Evolutionary conservation across 768 basidiomycete genomes (phyloP), one percentile per base, ranked within the genome.

Genomic region (Leucogyrophana mollusca): DNA sequence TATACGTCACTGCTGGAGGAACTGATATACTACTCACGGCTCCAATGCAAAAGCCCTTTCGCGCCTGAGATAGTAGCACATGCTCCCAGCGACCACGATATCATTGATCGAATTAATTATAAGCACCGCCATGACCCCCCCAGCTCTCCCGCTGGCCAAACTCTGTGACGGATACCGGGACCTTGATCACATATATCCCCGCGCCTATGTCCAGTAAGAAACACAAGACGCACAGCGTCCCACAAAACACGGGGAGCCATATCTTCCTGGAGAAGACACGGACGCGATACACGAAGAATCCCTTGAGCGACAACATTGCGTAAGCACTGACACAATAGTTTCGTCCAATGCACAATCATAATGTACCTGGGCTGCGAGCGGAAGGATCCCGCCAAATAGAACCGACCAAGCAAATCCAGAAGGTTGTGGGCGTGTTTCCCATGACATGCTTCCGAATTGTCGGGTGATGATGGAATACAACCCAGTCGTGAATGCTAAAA

Each of bases 261-360:
- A 39, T 13, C 2, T 22, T 36, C 16, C 46, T 41, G 9, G 55
- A 56, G 43, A 62, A 47, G 34, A 47, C 55, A 32, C 56, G 46
- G 13, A 62, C 45, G 6, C 59, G 53, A 36, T 59, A 49, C 11
- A 55, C 52, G 36, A 60, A 62, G 46, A 53, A 62, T 10, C 45
- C 47, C 59, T 62, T 36, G 2, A 9, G 13, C 27, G 13, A 7
- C 27, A 30, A 30, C n/a, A n/a, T n/a, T n/a, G n/a, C n/a, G n/a
- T n/a, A n/a, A n/a, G n/a, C n/a, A n/a, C n/a, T n/a, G n/a, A n/a
- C n/a, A n/a, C n/a, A n/a, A n/a, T n/a, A n/a, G n/a, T n/a, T n/a
- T n/a, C n/a, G n/a, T n/a, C n/a, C n/a, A n/a, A n/a, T n/a, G n/a
- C n/a, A n/a, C n/a, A n/a, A n/a, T n/a, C n/a, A n/a, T n/a, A n/a